A percentile compares a stretch with the other conserved stretches of the same genome.
These are phyloP conservation scores for Saccharomycopsis hybrid DNA, from an alignment of 1,139 yeast species.

Conservation along the genomic window DNA sequence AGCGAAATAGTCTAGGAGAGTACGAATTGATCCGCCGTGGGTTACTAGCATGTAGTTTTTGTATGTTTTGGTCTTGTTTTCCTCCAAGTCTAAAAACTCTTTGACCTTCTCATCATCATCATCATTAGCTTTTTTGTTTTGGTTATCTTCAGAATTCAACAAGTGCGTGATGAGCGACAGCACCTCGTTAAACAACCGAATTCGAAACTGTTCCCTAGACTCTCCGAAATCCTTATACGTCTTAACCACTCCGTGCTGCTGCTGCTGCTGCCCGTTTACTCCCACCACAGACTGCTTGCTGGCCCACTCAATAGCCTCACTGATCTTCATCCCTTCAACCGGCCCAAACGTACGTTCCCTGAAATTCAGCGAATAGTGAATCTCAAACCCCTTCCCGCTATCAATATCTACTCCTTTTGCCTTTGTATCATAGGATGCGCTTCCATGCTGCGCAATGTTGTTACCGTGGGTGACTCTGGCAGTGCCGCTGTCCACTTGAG, in stretches of 20 bases:
- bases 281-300: slow-evolving; percentile 33
- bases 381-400: slow-evolving; percentile 5
- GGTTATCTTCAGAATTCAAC: neutral
- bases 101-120: neutral
- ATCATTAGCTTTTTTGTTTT: neutral
- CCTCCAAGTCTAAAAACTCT: too few relatives aligned
- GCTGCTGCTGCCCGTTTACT: slow-evolving; percentile 23
- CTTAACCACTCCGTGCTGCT: neutral
- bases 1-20: slow-evolving; percentile 38
- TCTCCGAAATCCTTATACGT: slow-evolving; percentile 52
- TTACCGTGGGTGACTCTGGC: neutral
- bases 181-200: slow-evolving; percentile 45
- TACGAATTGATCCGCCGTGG: slow-evolving; percentile 83
- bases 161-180: slow-evolving; percentile 30
- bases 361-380: slow-evolving; percentile 34
- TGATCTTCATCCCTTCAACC: slow-evolving; percentile 66
- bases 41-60: slow-evolving; percentile 59
- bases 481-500: neutral
- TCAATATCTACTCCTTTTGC: neutral
- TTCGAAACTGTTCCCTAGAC: slow-evolving; percentile 37
- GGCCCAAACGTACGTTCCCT: slow-evolving; percentile 81
- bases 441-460: slow-evolving; percentile 2
- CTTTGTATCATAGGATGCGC: neutral
- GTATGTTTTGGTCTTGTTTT: slow-evolving; percentile 21
- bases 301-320: slow-evolving; percentile 59